Percentiles rank a stretch among this genome's conserved stretches.
Evolutionary conservation across 1,284 basidiomycete genomes (phyloP).

Genomic region (Peniophora sp.): DNA sequence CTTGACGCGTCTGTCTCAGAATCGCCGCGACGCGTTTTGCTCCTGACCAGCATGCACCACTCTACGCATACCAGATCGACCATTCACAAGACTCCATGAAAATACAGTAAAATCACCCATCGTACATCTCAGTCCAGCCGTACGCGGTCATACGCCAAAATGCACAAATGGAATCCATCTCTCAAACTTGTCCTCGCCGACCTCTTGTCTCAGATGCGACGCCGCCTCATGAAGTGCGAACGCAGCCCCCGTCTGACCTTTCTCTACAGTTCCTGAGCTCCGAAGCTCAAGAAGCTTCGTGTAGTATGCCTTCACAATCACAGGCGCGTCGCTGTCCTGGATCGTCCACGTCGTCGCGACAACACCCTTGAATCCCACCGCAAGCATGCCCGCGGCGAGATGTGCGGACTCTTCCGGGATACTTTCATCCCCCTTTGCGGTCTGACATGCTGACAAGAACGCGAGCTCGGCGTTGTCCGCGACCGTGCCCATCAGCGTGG

Average conservation of each 20-base stretch:
- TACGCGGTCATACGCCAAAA: too few relatives aligned
- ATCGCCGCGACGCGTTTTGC: too few relatives aligned
- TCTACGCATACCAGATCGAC: too few relatives aligned
- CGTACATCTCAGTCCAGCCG: too few relatives aligned
- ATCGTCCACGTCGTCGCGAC: slow-evolving; percentile 19
- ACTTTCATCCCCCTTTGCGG: background rate
- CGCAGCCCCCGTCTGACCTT: background rate
- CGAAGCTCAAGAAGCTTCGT: background rate
- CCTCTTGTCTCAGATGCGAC: background rate
- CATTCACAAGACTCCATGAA: too few relatives aligned
- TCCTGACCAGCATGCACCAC: too few relatives aligned
- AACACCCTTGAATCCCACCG: slow-evolving; percentile 13
- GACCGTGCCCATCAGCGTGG: background rate
- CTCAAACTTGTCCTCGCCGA: background rate
- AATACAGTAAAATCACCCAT: too few relatives aligned
- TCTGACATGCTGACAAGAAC: background rate
- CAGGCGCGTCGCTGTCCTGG: slow-evolving; percentile 8
- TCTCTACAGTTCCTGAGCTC: background rate
- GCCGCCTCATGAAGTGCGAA: background rate
- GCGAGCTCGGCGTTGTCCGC: background rate
- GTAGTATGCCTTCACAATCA: slow-evolving; percentile 10
- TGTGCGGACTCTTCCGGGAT: slow-evolving; percentile 14
- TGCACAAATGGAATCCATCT: background rate
- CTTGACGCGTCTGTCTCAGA: too few relatives aligned
- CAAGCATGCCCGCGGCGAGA: slow-evolving; percentile 16